A percentile compares a stretch with the other conserved stretches of the same genome.
Evolutionary conservation across 306 rosid genomes (phyloP).

Genomic region (Coriaria nepalensis): DNA sequence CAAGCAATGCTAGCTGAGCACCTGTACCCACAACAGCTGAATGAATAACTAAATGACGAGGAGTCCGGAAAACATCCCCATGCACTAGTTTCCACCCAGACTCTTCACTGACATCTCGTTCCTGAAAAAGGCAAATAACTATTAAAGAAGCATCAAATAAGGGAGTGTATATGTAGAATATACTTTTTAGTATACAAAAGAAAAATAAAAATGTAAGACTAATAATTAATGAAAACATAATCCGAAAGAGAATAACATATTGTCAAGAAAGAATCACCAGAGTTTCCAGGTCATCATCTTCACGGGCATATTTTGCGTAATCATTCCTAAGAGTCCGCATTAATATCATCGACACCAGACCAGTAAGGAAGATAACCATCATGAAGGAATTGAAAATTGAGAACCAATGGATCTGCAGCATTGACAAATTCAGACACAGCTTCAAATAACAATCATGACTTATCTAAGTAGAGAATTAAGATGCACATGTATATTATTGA

Average conservation of each 20-base stretch:
- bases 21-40: slow-evolving; percentile 99
- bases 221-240: background rate
- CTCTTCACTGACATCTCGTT: slow-evolving; percentile 97
- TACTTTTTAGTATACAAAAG: no score
- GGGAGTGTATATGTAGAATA: no score
- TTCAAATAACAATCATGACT: slow-evolving; percentile 10
- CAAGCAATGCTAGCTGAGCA: slow-evolving; percentile 90
- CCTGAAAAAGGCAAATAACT: slow-evolving; percentile 30
- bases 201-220: background rate
- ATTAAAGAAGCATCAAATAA: background rate
- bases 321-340: slow-evolving; percentile 98
- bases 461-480: slow-evolving; percentile 7
- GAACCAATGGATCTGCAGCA: slow-evolving; percentile 95
- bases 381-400: slow-evolving; percentile 95
- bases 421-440: slow-evolving; percentile 13
- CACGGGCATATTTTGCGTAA: slow-evolving; percentile 97
- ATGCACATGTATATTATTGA: slow-evolving; percentile 7
- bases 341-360: slow-evolving; percentile 96
- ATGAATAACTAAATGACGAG: slow-evolving; percentile 67
- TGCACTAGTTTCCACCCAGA: slow-evolving; percentile 99
- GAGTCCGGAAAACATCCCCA: slow-evolving; percentile 96
- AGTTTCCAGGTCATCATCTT: slow-evolving; percentile 93
- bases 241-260: background rate
- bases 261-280: slow-evolving; percentile 41
- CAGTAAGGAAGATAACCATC: slow-evolving; percentile 99